phyloP scores from a whole-genome alignment of 306 rosid species.

The Malus domestica region ASM211411v1 NC_041791.1:35592001-35592500 shows the following conservation, averaged over 20 bases:
- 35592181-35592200: not conserved
- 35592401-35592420: too few species aligned
- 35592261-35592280: slow-evolving; percentile 32
- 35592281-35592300: slow-evolving; percentile 31
- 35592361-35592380: too few species aligned
- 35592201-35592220: not conserved
- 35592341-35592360: slow-evolving; percentile 7
- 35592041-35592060: not conserved
- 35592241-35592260: slow-evolving; percentile 27
- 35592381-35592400: too few species aligned
- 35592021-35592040: slow-evolving; percentile 18
- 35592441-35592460: too few species aligned
- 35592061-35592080: not conserved
- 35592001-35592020: slow-evolving; percentile 25
- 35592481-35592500: too few species aligned
- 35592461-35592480: too few species aligned
- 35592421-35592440: too few species aligned
- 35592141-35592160: slow-evolving; percentile 20
- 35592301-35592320: slow-evolving; percentile 8
- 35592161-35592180: not conserved
- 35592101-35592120: not conserved
- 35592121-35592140: not conserved
- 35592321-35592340: slow-evolving; percentile 20
- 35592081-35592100: not conserved
- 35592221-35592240: slow-evolving; percentile 6